Base-by-base conservation (phyloP, 345 rosid genomes). In the Eucalyptus guilfoylei region DNA sequence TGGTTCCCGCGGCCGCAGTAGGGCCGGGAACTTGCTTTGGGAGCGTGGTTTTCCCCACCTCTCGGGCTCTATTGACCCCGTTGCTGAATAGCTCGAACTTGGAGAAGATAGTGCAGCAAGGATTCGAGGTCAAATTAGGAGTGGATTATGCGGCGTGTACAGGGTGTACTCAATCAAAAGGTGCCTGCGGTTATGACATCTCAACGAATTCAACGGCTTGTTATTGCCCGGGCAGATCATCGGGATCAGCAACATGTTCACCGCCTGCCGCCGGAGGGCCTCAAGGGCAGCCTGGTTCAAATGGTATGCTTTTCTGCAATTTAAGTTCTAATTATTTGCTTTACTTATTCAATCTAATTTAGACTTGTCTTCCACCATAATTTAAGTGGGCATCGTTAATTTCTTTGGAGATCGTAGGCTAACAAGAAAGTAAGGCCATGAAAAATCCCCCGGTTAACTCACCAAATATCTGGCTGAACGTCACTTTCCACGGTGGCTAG, bases 31-130 rank as follows among this genome's bases (percentile, higher is more conserved):
- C 0, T 10, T 92, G 92, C 64, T 58, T 37, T 3, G 1, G 2
- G 3, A 89, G 93, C 17, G 87, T 92, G 16, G 72, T 40, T 11
- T 0, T 50, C 55, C 93, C 93, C 2, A 49, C 58, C 80, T 21
- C 83, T 54, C 11, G 3, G 49, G 2, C 1, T 48, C 3, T 21
- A 21, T 4, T 48, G 5, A 0, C 24, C 19, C 42, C 1, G 17
- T 12, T 15, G 14, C 80, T 0, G 6, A 28, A 45, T 47, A 3
- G 0, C 24, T 37, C 45, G 45, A 19, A 0, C 24, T 72, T 40
- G 28, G 8, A 0, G 11, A 1, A 44, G 17, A 37, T 9, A n/a
- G 34, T 80, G 58, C 80, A 34, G 76, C 69, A 15, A 54, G 90
- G 90, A 87, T 89, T 89, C 62, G 42, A 6, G 76, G 88, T 89